Conservation (phyloP, 345 rosid species). For the Balakata baccata region DNA sequence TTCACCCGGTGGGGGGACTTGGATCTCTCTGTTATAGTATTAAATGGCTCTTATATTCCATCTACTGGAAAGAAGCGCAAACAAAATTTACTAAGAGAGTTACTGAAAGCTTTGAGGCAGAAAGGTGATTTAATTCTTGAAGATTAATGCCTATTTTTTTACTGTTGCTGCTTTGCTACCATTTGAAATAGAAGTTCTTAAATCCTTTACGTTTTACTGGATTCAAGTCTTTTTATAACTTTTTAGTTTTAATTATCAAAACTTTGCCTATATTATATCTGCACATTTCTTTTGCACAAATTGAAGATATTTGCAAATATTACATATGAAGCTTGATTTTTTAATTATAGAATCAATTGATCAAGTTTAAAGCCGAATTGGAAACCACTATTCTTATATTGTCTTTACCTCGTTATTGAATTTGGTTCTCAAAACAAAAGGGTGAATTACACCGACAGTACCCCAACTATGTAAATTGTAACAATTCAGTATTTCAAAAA, state of each 20-base stretch:
- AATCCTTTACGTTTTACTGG: background rate
- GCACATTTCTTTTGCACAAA: background rate
- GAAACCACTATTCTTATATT: background rate
- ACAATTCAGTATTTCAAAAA: too few species aligned
- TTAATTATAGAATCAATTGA: background rate
- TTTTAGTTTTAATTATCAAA: background rate
- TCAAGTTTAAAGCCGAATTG: background rate
- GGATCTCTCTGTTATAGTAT: slow-evolving; percentile 67
- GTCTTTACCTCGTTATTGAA: background rate
- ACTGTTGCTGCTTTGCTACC: background rate
- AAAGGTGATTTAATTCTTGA: slow-evolving; percentile 37
- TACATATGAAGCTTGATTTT: background rate
- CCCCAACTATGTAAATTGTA: too few species aligned
- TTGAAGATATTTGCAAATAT: background rate
- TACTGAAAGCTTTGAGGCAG: slow-evolving; percentile 53
- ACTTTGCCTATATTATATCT: background rate
- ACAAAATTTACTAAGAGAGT: slow-evolving; percentile 49
- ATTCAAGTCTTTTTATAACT: background rate
- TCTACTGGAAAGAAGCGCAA: slow-evolving; percentile 69
- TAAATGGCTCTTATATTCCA: slow-evolving; percentile 49
- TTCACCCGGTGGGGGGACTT: slow-evolving; percentile 76
- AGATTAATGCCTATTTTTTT: background rate
- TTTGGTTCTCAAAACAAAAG: background rate
- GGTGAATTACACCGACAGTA: too few species aligned
- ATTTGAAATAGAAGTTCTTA: background rate